These are phyloP conservation scores for Larix kaempferi DNA, from an alignment of 75 land plant species.

Conservation along the genomic window DNA sequence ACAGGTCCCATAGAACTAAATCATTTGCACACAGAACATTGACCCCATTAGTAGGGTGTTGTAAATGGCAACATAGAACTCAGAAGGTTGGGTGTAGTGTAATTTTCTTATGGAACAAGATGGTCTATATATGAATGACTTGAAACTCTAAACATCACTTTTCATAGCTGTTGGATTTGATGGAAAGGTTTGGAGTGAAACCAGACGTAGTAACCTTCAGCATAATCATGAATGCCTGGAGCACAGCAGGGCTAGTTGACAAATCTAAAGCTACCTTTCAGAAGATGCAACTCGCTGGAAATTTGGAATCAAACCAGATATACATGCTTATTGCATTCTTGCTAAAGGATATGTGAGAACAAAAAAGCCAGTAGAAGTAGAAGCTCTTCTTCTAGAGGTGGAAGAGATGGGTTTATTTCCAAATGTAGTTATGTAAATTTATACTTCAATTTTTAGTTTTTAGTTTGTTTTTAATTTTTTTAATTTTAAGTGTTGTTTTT, in stretches of 20 bases:
- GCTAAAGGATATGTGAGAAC: conserved; percentile 81
- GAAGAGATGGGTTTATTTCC: conserved; percentile 29
- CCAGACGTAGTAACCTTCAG: conserved; percentile 84
- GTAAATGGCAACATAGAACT: no score
- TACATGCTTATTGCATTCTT: conserved; percentile 71
- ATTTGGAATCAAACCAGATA: conserved; percentile 71
- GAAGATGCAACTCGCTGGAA: conserved; percentile 65
- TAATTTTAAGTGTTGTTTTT: no score
- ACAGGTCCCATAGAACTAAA: no score
- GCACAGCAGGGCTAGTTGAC: conserved; percentile 63
- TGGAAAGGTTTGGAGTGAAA: conserved; percentile 58
- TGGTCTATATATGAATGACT: no score
- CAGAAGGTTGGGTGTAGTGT: no score
- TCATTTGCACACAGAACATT: no score
- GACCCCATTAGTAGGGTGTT: no score
- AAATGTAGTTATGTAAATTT: conserved; percentile 71
- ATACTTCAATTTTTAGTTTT: no score
- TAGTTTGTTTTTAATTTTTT: no score
- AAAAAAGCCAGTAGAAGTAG: conserved; percentile 62
- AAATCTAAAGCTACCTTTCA: conserved; percentile 57
- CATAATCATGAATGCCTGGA: conserved; percentile 86
- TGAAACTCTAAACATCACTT: no score
- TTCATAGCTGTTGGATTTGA: conserved; percentile 58
- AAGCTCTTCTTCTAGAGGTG: conserved; percentile 55
- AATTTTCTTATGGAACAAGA: no score